Percentiles rank a stretch among this genome's conserved stretches.
Conservation (phyloP, 495 filamentous ascomycete species). For the Aspergillus taichungensis region DNA sequence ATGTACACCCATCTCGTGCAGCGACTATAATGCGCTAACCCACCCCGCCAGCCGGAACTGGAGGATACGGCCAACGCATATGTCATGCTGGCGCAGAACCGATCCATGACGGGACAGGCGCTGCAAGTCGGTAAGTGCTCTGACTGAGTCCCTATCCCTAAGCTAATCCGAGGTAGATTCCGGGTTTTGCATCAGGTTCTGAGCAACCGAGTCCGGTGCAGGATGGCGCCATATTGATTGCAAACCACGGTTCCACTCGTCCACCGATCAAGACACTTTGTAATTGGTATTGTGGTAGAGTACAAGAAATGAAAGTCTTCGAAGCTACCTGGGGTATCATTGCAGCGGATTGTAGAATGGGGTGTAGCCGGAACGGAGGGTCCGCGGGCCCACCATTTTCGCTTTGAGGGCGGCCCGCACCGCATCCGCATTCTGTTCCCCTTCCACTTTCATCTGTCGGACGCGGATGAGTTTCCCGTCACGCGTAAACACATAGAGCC, state of each 20-base stretch:
- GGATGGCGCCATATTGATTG: neutral
- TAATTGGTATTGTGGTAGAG: conserved; percentile 12
- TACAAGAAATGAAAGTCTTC: conserved; percentile 6
- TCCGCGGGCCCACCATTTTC: conserved; percentile 29
- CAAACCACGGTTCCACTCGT: neutral
- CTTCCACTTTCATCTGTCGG: conserved; percentile 38
- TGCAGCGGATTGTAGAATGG: conserved; percentile 32
- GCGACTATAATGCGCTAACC: conserved; percentile 6
- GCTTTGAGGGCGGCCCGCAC: conserved; percentile 35
- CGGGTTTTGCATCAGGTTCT: conserved; percentile 22
- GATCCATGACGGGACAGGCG: conserved; percentile 49
- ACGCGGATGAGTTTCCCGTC: conserved; percentile 31
- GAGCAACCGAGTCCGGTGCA: neutral
- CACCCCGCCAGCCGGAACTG: conserved; percentile 35
- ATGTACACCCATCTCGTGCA: conserved; percentile 4
- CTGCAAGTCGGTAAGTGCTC: conserved; percentile 41
- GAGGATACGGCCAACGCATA: conserved; percentile 49
- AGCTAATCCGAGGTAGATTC: conserved; percentile 24
- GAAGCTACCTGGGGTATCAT: conserved; percentile 9
- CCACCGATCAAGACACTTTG: neutral
- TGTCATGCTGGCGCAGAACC: conserved; percentile 44
- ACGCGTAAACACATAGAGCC: conserved; percentile 30
- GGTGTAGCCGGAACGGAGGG: conserved; percentile 23
- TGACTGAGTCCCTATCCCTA: neutral
- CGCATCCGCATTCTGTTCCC: conserved; percentile 27